These are phyloP conservation scores for Cornus kousa DNA, from an alignment of 148 eudicot species.

Conservation along the genomic window DNA sequence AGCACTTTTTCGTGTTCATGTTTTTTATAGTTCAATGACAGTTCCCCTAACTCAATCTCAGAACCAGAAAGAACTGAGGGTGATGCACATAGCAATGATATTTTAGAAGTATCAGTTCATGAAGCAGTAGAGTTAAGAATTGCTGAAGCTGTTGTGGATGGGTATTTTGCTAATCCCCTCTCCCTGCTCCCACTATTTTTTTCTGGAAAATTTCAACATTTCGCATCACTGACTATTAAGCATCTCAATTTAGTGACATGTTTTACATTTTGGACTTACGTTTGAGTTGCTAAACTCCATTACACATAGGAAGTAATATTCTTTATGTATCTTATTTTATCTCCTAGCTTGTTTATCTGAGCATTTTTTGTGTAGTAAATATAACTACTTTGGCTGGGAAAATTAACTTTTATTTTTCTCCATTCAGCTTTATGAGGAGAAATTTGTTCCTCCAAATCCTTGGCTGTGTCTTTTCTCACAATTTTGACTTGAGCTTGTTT, in stretches of 20 bases:
- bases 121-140: constrained; percentile 17
- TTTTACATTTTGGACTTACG: background rate
- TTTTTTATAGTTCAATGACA: constrained; percentile 19
- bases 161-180: constrained; percentile 20
- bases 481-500: background rate
- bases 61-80: constrained; percentile 19
- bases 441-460: background rate
- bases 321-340: background rate
- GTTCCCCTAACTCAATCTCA: constrained; percentile 1
- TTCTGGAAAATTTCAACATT: background rate
- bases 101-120: constrained; percentile 29
- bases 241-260: background rate
- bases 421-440: background rate
- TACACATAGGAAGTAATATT: background rate
- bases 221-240: background rate
- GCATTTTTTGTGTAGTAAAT: background rate
- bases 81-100: constrained; percentile 19
- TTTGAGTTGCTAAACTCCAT: background rate
- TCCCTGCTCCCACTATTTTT: background rate
- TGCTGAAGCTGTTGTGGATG: constrained; percentile 17
- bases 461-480: background rate
- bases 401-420: too few relatives aligned
- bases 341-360: background rate
- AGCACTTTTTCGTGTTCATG: background rate
- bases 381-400: background rate